Percentiles rank a stretch among this genome's conserved stretches.
Conservation (phyloP, 2,329 filamentous ascomycete genomes). For the Colletotrichum echinochloae region DNA sequence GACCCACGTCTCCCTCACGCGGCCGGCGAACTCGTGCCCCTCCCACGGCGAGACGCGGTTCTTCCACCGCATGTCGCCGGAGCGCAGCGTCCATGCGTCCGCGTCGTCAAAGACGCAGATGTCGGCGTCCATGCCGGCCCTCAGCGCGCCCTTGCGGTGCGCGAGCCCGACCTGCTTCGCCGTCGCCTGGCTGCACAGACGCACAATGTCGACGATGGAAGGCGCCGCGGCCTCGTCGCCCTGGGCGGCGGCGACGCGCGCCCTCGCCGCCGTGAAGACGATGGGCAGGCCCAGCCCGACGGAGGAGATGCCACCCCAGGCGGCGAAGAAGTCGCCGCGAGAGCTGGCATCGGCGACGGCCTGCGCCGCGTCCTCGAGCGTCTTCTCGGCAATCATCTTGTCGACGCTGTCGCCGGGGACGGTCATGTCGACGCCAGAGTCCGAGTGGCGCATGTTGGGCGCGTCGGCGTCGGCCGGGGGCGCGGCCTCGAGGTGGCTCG, state of each 20-base stretch:
- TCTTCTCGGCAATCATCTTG: constrained; percentile 40
- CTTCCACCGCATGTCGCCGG: constrained; percentile 90
- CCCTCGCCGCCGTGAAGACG: constrained; percentile 81
- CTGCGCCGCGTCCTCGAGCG: constrained; percentile 49
- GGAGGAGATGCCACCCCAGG: constrained; percentile 96
- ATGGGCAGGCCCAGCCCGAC: constrained; percentile 94
- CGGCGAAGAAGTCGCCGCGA: constrained; percentile 90
- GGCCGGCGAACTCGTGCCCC: constrained; percentile 79
- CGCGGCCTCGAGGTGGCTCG: constrained; percentile 67
- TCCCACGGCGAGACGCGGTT: constrained; percentile 95
- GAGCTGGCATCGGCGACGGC: constrained; percentile 49
- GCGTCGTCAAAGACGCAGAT: constrained; percentile 91
- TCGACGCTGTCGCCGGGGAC: constrained; percentile 47
- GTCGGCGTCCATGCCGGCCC: constrained; percentile 87
- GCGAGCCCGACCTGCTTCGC: constrained; percentile 88
- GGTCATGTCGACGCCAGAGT: constrained; percentile 66
- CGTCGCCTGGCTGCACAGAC: constrained; percentile 88
- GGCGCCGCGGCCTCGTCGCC: constrained; percentile 54
- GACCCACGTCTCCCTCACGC: constrained; percentile 88
- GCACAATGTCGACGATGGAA: constrained; percentile 81
- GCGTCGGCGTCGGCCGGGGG: constrained; percentile 45
- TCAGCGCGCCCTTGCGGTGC: constrained; percentile 83
- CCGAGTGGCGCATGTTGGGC: constrained; percentile 59
- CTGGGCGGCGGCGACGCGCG: constrained; percentile 63
- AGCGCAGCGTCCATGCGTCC: constrained; percentile 79